These are phyloP conservation scores for Adansonia grandidieri DNA, from an alignment of 441 rosid genomes.

Conservation along the genomic window DNA sequence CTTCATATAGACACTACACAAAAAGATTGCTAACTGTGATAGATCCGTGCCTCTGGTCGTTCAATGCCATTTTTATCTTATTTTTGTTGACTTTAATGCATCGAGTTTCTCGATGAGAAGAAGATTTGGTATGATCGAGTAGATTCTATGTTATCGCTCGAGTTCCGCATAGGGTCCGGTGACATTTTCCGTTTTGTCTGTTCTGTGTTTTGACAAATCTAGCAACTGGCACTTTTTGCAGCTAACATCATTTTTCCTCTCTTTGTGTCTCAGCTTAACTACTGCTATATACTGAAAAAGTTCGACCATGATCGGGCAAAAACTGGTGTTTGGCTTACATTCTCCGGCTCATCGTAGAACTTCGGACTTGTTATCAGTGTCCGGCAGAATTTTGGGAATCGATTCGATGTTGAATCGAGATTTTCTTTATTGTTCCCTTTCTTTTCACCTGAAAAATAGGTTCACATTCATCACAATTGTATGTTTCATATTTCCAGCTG, in stretches of 20 bases:
- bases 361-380: background rate
- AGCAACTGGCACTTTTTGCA: background rate
- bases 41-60: background rate
- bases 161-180: background rate
- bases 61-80: background rate
- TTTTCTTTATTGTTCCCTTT: background rate
- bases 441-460: conserved; percentile 12
- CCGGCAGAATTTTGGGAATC: conserved; percentile 2
- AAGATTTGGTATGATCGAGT: conserved; percentile 7
- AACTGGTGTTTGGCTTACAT: conserved; percentile 67
- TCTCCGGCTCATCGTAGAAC: conserved; percentile 55
- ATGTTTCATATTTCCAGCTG: background rate
- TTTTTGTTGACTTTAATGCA: background rate
- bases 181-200: background rate
- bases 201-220: background rate
- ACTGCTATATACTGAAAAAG: conserved; percentile 81
- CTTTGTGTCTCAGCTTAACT: conserved; percentile 63
- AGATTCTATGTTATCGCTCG: background rate
- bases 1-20: background rate
- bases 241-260: conserved; percentile 10
- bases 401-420: background rate
- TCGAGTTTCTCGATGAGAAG: background rate
- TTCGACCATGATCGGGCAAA: conserved; percentile 64
- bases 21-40: background rate
- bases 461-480: conserved; percentile 3